Percentiles rank a stretch among this genome's conserved stretches.
These are phyloP conservation scores for Boletus mariae DNA, from an alignment of 1,284 basidiomycete genomes.

Conservation along the genomic window DNA sequence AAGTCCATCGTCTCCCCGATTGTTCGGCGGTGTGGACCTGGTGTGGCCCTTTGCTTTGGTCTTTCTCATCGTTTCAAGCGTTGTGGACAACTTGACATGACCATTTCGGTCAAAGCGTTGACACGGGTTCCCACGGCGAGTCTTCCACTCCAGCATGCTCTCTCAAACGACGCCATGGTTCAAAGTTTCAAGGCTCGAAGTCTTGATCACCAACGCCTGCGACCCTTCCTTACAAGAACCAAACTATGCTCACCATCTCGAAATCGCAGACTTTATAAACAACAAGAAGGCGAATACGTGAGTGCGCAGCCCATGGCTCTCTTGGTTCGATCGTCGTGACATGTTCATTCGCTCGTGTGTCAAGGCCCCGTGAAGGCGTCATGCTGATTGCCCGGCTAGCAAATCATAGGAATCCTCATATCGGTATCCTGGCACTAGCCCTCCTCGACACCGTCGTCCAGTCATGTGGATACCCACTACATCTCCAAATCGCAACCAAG, in stretches of 20 bases:
- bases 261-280: constrained; percentile 92
- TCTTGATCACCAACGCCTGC: constrained; percentile 80
- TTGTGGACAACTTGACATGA: not conserved
- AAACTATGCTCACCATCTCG: constrained; percentile 90
- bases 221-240: constrained; percentile 85
- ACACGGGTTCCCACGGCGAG: constrained; percentile 11
- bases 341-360: not conserved
- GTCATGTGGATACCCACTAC: constrained; percentile 94
- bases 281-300: constrained; percentile 96
- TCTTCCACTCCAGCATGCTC: constrained; percentile 14
- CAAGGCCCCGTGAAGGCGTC: constrained; percentile 83
- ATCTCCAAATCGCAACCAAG: constrained; percentile 97
- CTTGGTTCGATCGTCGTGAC: not conserved
- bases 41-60: not conserved
- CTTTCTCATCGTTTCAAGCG: not conserved
- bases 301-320: constrained; percentile 31
- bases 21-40: not conserved
- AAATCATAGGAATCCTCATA: constrained; percentile 88
- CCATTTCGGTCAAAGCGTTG: not conserved
- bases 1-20: not conserved
- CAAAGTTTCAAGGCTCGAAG: constrained; percentile 59
- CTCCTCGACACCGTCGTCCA: constrained; percentile 93
- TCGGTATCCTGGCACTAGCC: constrained; percentile 78
- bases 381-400: constrained; percentile 79
- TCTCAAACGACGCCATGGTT: constrained; percentile 35